Conservation (phyloP, 192 early-diverging fungal species). For the Podila verticillata region DNA sequence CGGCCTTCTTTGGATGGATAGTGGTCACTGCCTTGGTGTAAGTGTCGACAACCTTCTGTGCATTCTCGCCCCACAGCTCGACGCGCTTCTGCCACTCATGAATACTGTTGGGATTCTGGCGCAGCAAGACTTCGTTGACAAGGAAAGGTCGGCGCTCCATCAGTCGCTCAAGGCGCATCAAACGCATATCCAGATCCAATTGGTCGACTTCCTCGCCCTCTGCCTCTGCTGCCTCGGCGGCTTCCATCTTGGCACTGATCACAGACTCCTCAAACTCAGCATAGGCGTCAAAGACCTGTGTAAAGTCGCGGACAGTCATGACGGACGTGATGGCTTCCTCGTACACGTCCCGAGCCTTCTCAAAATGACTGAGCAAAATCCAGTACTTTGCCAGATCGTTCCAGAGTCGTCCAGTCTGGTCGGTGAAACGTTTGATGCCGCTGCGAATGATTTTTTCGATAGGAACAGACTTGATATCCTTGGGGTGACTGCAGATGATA, state of each 20-base stretch:
- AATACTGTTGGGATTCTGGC: conserved; percentile 92
- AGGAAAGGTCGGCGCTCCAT: conserved; percentile 94
- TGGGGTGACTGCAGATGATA: conserved; percentile 79
- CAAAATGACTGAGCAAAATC: conserved; percentile 79
- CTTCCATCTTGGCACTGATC: conserved; percentile 79
- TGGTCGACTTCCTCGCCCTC: conserved; percentile 63
- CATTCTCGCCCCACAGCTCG: conserved; percentile 68
- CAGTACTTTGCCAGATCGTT: conserved; percentile 84
- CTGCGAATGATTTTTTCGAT: conserved; percentile 86
- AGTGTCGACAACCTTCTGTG: conserved; percentile 73
- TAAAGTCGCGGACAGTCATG: conserved; percentile 89
- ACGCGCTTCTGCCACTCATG: conserved; percentile 92
- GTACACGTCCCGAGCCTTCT: conserved; percentile 92
- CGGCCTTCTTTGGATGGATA: conserved; percentile 80
- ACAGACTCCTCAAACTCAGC: conserved; percentile 90
- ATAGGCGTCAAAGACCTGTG: conserved; percentile 96
- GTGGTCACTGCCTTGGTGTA: conserved; percentile 78
- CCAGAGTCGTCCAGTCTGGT: conserved; percentile 92
- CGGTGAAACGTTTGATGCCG: conserved; percentile 84
- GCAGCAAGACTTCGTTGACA: conserved; percentile 91
- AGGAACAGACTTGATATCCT: conserved; percentile 71
- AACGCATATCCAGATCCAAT: conserved; percentile 80
- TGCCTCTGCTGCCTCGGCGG: conserved; percentile 62
- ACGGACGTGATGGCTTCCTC: conserved; percentile 90
- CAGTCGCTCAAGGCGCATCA: conserved; percentile 88